phyloP scores from a whole-genome alignment of 495 filamentous ascomycete genomes.

The Penicillium salamii region DNA sequence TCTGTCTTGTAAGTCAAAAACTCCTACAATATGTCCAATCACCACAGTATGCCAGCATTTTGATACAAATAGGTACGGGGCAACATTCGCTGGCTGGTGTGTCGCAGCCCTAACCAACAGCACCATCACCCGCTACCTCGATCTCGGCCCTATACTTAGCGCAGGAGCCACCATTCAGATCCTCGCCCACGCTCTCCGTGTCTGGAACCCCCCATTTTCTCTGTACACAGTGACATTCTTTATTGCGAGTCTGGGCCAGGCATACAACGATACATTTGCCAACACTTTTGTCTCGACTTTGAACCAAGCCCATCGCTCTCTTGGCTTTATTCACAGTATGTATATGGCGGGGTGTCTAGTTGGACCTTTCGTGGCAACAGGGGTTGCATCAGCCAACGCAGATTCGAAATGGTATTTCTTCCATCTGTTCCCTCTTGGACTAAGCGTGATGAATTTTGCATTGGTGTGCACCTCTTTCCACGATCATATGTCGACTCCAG shows the following conservation, averaged over 20 bases:
- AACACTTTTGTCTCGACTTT: conserved; percentile 30
- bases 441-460: conserved; percentile 21
- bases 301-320: conserved; percentile 25
- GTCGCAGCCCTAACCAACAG: conserved; percentile 31
- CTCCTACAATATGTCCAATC: too few species aligned
- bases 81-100: conserved; percentile 30
- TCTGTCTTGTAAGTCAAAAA: conserved; percentile 16
- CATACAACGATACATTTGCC: conserved; percentile 34
- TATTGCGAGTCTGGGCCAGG: conserved; percentile 30
- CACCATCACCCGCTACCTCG: conserved; percentile 23
- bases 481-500: conserved; percentile 10
- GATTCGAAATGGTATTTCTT: conserved; percentile 25
- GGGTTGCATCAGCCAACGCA: conserved; percentile 21
- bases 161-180: conserved; percentile 26
- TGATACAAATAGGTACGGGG: conserved; percentile 19
- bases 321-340: conserved; percentile 37
- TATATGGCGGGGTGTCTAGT: conserved; percentile 34
- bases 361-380: conserved; percentile 27
- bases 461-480: conserved; percentile 20
- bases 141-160: conserved; percentile 22
- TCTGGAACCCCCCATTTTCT: conserved; percentile 29
- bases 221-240: conserved; percentile 31
- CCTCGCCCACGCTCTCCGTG: conserved; percentile 24
- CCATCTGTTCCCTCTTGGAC: conserved; percentile 22
- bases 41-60: too few species aligned